Conservation (phyloP, 2,329 filamentous ascomycete species). For the Sarocladiaceae sp. region DNA sequence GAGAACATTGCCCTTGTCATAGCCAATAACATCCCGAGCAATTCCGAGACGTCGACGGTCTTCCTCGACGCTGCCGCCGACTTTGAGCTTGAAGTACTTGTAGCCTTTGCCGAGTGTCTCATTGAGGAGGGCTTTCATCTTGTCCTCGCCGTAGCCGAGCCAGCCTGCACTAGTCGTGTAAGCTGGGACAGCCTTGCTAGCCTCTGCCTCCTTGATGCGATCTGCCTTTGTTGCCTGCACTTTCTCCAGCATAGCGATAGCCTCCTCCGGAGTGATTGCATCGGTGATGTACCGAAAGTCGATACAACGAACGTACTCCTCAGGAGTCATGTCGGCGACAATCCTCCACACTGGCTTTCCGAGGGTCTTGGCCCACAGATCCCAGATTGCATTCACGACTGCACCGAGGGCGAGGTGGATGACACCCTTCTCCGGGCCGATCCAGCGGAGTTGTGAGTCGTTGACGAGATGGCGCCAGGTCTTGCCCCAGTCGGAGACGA, state of each 20-base stretch:
- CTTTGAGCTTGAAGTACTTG: slow-evolving; percentile 86
- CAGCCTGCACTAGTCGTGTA: slow-evolving; percentile 90
- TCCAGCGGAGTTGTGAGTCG: slow-evolving; percentile 89
- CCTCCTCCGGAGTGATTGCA: slow-evolving; percentile 81
- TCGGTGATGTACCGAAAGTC: slow-evolving; percentile 95
- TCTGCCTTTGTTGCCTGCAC: slow-evolving; percentile 63
- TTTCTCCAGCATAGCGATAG: slow-evolving; percentile 64
- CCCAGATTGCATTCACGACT: slow-evolving; percentile 89
- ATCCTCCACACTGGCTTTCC: slow-evolving; percentile 88
- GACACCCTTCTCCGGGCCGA: slow-evolving; percentile 89
- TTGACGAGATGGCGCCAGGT: slow-evolving; percentile 91
- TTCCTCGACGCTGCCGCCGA: slow-evolving; percentile 67
- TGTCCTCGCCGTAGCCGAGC: slow-evolving; percentile 83
- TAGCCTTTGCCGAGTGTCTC: slow-evolving; percentile 79
- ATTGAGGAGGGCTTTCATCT: slow-evolving; percentile 70
- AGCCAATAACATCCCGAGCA: slow-evolving; percentile 75
- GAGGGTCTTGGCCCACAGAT: slow-evolving; percentile 87
- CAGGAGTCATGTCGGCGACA: slow-evolving; percentile 83
- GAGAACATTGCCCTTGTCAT: slow-evolving; percentile 75
- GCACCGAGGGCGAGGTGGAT: slow-evolving; percentile 87
- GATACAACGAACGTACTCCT: slow-evolving; percentile 82
- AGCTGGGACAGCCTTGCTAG: slow-evolving; percentile 73
- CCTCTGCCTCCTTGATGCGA: slow-evolving; percentile 69
- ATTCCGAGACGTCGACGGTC: slow-evolving; percentile 68
- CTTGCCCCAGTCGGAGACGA: slow-evolving; percentile 77